Percentiles rank a stretch among this genome's conserved stretches.
Conservation (phyloP, 2,329 filamentous ascomycete species). For the Sphaerulina populicola region DNA sequence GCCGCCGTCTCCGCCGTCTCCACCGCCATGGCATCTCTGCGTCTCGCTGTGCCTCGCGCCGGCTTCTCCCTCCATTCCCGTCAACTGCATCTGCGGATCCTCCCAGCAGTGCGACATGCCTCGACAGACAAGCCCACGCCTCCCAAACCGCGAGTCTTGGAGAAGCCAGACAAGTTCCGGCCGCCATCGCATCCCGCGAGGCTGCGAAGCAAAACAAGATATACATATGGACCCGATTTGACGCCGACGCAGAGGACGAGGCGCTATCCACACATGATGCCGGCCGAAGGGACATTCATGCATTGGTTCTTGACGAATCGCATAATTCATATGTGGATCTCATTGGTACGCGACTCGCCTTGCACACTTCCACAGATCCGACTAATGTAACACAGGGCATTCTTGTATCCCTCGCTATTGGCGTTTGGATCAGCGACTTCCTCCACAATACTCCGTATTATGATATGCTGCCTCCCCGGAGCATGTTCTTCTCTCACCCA, state of each 20-base stretch:
- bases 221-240: conserved; percentile 66
- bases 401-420: conserved; percentile 59
- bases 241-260: conserved; percentile 58
- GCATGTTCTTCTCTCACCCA: conserved; percentile 62
- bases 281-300: conserved; percentile 70
- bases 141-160: conserved; percentile 61
- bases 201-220: conserved; percentile 51
- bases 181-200: conserved; percentile 80
- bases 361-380: conserved; percentile 3
- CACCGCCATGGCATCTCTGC: conserved; percentile 5
- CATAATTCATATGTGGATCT: conserved; percentile 70
- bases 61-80: conserved; percentile 25
- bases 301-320: conserved; percentile 76
- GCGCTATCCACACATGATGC: conserved; percentile 83
- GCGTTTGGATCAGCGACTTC: conserved; percentile 72
- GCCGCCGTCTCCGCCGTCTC: too few relatives aligned
- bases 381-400: conserved; percentile 46
- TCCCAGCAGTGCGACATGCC: conserved; percentile 23
- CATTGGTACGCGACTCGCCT: conserved; percentile 53
- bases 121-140: conserved; percentile 30
- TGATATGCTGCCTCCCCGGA: conserved; percentile 65
- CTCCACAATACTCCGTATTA: conserved; percentile 67
- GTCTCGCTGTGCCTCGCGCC: conserved; percentile 12
- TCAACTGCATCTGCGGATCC: conserved; percentile 18
- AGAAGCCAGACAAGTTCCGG: conserved; percentile 81